Conservation (phyloP, 768 basidiomycete species). For the Podaxis carcinomalis region DNA sequence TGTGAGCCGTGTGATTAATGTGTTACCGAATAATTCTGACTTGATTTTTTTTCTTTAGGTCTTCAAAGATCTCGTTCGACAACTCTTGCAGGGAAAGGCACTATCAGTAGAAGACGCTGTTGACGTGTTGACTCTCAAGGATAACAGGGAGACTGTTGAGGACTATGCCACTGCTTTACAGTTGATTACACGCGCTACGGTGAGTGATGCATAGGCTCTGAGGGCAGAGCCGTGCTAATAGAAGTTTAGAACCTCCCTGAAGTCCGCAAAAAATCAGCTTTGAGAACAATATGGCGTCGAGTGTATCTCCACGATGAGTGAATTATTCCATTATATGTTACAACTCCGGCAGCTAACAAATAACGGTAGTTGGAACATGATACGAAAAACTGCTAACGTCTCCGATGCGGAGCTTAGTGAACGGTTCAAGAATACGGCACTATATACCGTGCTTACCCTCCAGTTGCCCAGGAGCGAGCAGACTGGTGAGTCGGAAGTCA, state of each 20-base stretch:
- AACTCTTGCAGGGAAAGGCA: conserved; percentile 69
- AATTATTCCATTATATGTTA: conserved; percentile 22
- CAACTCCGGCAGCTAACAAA: background rate
- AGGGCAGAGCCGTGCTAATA: background rate
- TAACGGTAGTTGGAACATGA: conserved; percentile 65
- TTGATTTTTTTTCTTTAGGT: conserved; percentile 33
- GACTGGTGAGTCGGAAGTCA: conserved; percentile 39
- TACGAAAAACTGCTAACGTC: conserved; percentile 70
- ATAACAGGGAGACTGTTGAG: conserved; percentile 55
- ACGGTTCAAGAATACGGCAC: conserved; percentile 68
- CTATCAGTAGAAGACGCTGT: conserved; percentile 76
- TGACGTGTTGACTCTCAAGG: conserved; percentile 83
- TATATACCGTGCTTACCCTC: conserved; percentile 61
- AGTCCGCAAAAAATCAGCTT: conserved; percentile 61
- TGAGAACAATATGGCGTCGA: conserved; percentile 80
- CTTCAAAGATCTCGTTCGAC: conserved; percentile 64
- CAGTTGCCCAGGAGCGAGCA: conserved; percentile 33
- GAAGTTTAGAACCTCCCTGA: conserved; percentile 59
- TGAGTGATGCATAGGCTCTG: conserved; percentile 22
- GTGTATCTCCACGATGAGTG: conserved; percentile 89
- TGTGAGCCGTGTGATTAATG: conserved; percentile 28
- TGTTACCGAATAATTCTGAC: background rate
- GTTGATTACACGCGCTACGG: conserved; percentile 53
- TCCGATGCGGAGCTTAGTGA: conserved; percentile 74
- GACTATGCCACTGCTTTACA: conserved; percentile 71